A percentile compares a stretch with the other conserved stretches of the same genome.
These are phyloP conservation scores for Tephrocybe sp. DNA, from an alignment of 768 basidiomycete species.

Conservation along the genomic window DNA sequence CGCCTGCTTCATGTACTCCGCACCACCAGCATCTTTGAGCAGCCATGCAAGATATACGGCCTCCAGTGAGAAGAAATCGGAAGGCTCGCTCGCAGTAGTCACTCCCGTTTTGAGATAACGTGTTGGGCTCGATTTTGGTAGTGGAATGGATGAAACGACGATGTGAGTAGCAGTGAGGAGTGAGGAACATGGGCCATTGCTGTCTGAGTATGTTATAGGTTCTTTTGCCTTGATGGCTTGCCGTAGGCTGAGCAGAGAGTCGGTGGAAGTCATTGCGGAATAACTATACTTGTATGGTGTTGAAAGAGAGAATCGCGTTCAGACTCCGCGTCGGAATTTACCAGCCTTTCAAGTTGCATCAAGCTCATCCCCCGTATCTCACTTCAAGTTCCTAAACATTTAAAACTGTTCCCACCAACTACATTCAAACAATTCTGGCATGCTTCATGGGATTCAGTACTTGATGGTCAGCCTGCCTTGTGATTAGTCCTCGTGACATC, in stretches of 20 bases:
- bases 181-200: conserved; percentile 40
- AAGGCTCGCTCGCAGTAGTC: conserved; percentile 38
- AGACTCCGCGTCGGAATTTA: too few species aligned
- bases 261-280: conserved; percentile 33
- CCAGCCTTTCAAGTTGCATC: too few species aligned
- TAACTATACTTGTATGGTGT: not conserved
- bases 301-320: too few species aligned
- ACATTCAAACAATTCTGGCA: too few species aligned
- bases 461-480: too few species aligned
- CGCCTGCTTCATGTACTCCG: conserved; percentile 88
- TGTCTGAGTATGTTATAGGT: conserved; percentile 48
- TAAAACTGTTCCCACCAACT: too few species aligned
- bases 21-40: conserved; percentile 67
- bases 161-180: conserved; percentile 66
- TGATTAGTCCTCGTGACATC: too few species aligned
- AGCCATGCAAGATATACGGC: conserved; percentile 87
- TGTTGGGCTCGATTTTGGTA: conserved; percentile 78
- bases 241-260: conserved; percentile 58
- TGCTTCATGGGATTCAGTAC: too few species aligned
- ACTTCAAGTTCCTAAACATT: too few species aligned
- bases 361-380: too few species aligned
- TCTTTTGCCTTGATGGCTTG: conserved; percentile 59
- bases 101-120: conserved; percentile 71
- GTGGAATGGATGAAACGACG: conserved; percentile 48
- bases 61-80: conserved; percentile 78